Base-by-base conservation (phyloP, 495 filamentous ascomycete genomes). In the Margaritispora aquatica region DNA sequence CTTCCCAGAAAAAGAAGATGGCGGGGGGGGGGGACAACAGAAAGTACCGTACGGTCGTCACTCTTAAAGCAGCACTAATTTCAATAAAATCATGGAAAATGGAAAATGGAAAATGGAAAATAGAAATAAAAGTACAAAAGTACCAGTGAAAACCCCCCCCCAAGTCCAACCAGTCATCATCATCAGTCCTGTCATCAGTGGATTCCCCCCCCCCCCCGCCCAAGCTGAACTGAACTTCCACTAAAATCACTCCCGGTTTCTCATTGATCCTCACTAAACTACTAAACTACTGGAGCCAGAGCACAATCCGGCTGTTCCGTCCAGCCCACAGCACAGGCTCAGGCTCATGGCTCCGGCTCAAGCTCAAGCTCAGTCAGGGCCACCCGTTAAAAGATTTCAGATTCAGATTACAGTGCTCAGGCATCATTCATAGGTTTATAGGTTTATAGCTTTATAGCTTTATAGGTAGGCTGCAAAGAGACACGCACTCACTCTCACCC, bases 1-100 rank as follows among this genome's bases (percentile, higher is more conserved):
- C n/a, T 34, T 34, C 29, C 29, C 13, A 5, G 51, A n/a, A 61
- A 61, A 61, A 61, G 59, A 52, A 56, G 59, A 61, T 55, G 59
- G 59, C 59, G 59, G 59, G 59, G 59, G 52, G 27, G 20, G 17
- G 44, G 21, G 7, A 47, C 8, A 34, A 13, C 29, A 34, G 5
- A 34, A 34, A 13, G 29, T 34, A 13, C 13, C 29, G 29, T 13
- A 34, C 29, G 5, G 29, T n/a, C n/a, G n/a, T n/a, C n/a, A n/a
- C n/a, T n/a, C 29, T 34, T 34, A 34, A 34, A 34, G 29, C 29
- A 34, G 29, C 29, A 34, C 5, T 13, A 34, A 5, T 5, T 34
- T 13, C 5, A 5, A 5, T 13, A 13, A 34, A 34, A 34, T 34
- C 29, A 34, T 34, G 13, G 29, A 34, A 13, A n/a, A n/a, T n/a